Percentiles rank a stretch among this genome's conserved stretches.
Evolutionary conservation across 257 asterid genomes (phyloP).

Genomic region (Capsicum chinense): DNA sequence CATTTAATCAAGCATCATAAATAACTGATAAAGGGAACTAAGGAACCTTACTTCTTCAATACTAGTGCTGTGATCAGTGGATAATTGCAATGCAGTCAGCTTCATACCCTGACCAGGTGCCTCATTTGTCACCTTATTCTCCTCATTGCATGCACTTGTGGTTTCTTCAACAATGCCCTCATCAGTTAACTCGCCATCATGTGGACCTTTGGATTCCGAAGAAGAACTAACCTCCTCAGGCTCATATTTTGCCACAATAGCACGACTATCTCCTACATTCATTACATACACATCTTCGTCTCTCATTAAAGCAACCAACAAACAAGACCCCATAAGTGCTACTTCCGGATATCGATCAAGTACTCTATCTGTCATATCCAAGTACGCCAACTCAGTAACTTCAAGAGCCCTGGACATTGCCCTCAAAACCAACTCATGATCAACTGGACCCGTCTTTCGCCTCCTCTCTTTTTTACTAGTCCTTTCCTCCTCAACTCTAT

Average conservation of each 20-base stretch:
- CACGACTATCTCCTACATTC: conserved; percentile 98
- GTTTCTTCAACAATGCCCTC: conserved; percentile 73
- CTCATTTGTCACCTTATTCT: conserved; percentile 53
- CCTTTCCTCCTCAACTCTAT: conserved; percentile 49
- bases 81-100: conserved; percentile 82
- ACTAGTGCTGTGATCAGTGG: conserved; percentile 98
- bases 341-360: conserved; percentile 95
- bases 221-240: conserved; percentile 52
- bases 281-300: conserved; percentile 97
- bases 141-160: conserved; percentile 47
- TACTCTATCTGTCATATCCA: conserved; percentile 90
- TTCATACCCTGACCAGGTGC: conserved; percentile 53
- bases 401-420: conserved; percentile 97
- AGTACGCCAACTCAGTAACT: conserved; percentile 73
- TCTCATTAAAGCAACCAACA: conserved; percentile 90
- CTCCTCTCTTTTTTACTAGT: conserved; percentile 53
- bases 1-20: conserved; percentile 24
- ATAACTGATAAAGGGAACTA: conserved; percentile 21
- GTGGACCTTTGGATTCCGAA: conserved; percentile 45
- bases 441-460: conserved; percentile 74
- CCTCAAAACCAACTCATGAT: conserved; percentile 74
- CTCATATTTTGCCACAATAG: conserved; percentile 84
- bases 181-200: conserved; percentile 45
- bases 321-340: conserved; percentile 97
- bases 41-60: conserved; percentile 74